Percentiles rank a stretch among this genome's conserved stretches.
Conservation (phyloP, 1,284 basidiomycete species). For the Ustilago trichophora region DNA sequence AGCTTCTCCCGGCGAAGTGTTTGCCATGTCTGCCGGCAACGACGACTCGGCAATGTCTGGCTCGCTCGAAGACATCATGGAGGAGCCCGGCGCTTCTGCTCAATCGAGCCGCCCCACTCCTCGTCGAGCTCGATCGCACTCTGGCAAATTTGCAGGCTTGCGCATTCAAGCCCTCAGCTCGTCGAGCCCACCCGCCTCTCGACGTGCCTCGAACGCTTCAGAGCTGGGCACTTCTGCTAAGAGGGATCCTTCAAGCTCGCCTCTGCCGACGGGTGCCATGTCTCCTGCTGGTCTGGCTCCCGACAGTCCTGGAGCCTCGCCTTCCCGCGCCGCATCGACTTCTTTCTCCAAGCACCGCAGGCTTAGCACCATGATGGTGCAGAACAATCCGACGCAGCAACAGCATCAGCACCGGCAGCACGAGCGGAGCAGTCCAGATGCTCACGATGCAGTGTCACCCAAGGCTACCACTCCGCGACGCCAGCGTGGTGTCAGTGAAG, state of each 20-base stretch:
- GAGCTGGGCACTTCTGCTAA: neutral
- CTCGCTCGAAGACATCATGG: slow-evolving; percentile 42
- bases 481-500: slow-evolving; percentile 30
- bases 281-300: slow-evolving; percentile 21
- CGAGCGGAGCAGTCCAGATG: neutral
- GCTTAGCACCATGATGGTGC: slow-evolving; percentile 30
- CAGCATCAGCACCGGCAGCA: neutral
- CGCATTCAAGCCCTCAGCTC: slow-evolving; percentile 34
- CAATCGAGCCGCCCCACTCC: neutral
- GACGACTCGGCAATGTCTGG: slow-evolving; percentile 12
- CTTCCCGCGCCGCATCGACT: slow-evolving; percentile 7
- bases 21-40: slow-evolving; percentile 10
- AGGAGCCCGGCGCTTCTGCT: slow-evolving; percentile 18
- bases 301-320: slow-evolving; percentile 3
- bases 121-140: slow-evolving; percentile 27
- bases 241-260: slow-evolving; percentile 19
- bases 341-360: slow-evolving; percentile 40
- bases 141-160: slow-evolving; percentile 42
- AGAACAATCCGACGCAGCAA: slow-evolving; percentile 22
- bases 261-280: slow-evolving; percentile 33
- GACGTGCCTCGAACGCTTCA: slow-evolving; percentile 21
- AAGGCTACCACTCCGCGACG: slow-evolving; percentile 2
- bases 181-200: slow-evolving; percentile 11
- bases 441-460: slow-evolving; percentile 7
- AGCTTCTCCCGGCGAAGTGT: slow-evolving; percentile 13